Evolutionary conservation across 1,284 basidiomycete species (phyloP).

Genomic region (Taiwanofungus camphoratus): DNA sequence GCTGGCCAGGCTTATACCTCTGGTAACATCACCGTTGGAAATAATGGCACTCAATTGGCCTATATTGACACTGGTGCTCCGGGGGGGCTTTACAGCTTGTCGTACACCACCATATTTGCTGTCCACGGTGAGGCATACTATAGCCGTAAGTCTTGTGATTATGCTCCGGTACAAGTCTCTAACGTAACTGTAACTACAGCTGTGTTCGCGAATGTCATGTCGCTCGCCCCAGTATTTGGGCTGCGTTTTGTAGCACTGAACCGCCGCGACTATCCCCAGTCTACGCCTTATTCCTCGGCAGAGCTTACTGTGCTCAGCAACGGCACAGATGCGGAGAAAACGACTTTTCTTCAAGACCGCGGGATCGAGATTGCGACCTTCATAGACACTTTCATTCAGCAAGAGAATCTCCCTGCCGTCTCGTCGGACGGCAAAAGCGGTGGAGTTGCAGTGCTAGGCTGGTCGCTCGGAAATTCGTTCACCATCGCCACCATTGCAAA

Average conservation of each 20-base stretch:
- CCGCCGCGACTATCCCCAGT: slow-evolving; percentile 16
- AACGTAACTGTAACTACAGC: too few species aligned
- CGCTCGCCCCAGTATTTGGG: too few species aligned
- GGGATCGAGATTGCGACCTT: slow-evolving; percentile 30
- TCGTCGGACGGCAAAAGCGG: slow-evolving; percentile 25
- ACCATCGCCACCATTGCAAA: slow-evolving; percentile 25
- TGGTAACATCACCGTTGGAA: too few species aligned
- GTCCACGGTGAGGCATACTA: too few species aligned
- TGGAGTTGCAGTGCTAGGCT: slow-evolving; percentile 32
- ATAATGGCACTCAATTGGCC: too few species aligned
- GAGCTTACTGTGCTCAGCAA: slow-evolving; percentile 19
- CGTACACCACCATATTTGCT: too few species aligned
- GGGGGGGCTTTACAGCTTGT: too few species aligned
- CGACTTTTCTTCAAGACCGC: slow-evolving; percentile 19
- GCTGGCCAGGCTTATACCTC: too few species aligned
- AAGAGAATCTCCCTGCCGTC: slow-evolving; percentile 24
- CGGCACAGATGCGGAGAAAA: slow-evolving; percentile 21
- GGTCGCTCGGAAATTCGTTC: slow-evolving; percentile 30
- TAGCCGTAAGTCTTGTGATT: too few species aligned
- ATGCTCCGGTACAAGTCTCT: too few species aligned
- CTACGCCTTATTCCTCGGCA: slow-evolving; percentile 16
- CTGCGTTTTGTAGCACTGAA: slow-evolving; percentile 20
- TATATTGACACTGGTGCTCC: too few species aligned
- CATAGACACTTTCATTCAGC: slow-evolving; percentile 28
- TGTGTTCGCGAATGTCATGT: too few species aligned